Evolutionary conservation across 2,329 filamentous ascomycete genomes (phyloP).

Genomic region (Eutypa lata): DNA sequence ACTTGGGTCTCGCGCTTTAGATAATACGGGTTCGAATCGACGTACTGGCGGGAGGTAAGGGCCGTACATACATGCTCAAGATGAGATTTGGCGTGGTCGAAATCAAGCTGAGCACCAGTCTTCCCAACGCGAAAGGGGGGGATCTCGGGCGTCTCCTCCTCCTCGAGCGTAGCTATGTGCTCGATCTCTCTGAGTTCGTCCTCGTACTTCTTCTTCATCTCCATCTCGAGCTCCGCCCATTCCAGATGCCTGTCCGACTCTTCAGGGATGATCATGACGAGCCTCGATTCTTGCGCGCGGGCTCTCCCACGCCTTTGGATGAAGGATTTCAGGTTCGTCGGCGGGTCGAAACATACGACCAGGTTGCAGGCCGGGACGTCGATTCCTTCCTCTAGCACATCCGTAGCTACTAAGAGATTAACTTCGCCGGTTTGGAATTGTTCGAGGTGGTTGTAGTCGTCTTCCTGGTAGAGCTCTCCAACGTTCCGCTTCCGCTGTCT

Average conservation of each 20-base stretch:
- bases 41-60: constrained; percentile 55
- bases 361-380: constrained; percentile 64
- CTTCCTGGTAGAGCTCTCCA: constrained; percentile 26
- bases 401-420: constrained; percentile 61
- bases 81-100: constrained; percentile 72
- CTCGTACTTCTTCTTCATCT: constrained; percentile 70
- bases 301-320: constrained; percentile 56
- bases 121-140: constrained; percentile 34
- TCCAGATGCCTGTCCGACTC: constrained; percentile 29
- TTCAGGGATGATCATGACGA: constrained; percentile 44
- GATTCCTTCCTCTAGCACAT: constrained; percentile 65
- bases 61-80: constrained; percentile 77
- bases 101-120: constrained; percentile 63
- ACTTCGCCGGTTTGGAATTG: constrained; percentile 52
- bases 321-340: constrained; percentile 51
- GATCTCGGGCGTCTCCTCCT: constrained; percentile 30
- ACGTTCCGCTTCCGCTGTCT: constrained; percentile 37
- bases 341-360: constrained; percentile 55
- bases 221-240: constrained; percentile 66
- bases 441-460: constrained; percentile 36
- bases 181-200: constrained; percentile 55
- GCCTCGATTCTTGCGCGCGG: constrained; percentile 46
- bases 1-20: constrained; percentile 40
- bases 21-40: constrained; percentile 68
- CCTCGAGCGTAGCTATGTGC: constrained; percentile 46